Conservation (phyloP, 257 asterid species). For the Scutellaria baicalensis region DNA sequence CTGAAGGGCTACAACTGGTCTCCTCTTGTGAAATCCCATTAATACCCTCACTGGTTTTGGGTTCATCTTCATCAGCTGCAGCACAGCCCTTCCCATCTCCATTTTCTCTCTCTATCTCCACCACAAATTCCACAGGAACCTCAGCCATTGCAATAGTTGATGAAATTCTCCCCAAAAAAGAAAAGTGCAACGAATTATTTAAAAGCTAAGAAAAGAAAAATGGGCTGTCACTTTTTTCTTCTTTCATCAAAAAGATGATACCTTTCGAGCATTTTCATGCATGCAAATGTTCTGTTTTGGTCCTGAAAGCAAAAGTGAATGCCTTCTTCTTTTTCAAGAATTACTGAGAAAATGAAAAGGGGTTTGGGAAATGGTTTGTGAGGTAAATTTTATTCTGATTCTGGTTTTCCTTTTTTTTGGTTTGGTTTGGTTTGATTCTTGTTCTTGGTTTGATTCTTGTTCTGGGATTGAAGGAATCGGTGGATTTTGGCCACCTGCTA, state of each 20-base stretch:
- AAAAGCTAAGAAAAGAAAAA: neutral
- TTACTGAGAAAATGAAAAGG: neutral
- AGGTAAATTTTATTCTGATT: slow-evolving; percentile 19
- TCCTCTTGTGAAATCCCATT: slow-evolving; percentile 22
- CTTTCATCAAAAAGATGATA: slow-evolving; percentile 10
- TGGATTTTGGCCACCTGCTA: slow-evolving; percentile 19
- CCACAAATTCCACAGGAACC: slow-evolving; percentile 26
- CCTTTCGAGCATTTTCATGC: slow-evolving; percentile 22
- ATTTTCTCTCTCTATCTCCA: slow-evolving; percentile 31
- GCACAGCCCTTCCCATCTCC: slow-evolving; percentile 6
- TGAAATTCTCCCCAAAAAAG: neutral
- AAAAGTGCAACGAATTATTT: neutral
- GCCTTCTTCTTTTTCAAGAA: neutral
- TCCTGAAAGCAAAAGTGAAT: neutral
- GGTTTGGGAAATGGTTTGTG: neutral
- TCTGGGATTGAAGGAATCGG: neutral
- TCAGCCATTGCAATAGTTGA: slow-evolving; percentile 23
- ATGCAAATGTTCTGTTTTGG: slow-evolving; percentile 19
- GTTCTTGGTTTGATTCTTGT: neutral
- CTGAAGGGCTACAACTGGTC: slow-evolving; percentile 23
- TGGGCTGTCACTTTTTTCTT: neutral
- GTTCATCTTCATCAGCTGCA: slow-evolving; percentile 15
- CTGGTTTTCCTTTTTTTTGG: neutral
- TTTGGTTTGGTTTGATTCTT: neutral
- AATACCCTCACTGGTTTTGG: slow-evolving; percentile 10